These are phyloP conservation scores for Psilocybe cyanescens DNA, from an alignment of 768 basidiomycete genomes.

Conservation along the genomic window DNA sequence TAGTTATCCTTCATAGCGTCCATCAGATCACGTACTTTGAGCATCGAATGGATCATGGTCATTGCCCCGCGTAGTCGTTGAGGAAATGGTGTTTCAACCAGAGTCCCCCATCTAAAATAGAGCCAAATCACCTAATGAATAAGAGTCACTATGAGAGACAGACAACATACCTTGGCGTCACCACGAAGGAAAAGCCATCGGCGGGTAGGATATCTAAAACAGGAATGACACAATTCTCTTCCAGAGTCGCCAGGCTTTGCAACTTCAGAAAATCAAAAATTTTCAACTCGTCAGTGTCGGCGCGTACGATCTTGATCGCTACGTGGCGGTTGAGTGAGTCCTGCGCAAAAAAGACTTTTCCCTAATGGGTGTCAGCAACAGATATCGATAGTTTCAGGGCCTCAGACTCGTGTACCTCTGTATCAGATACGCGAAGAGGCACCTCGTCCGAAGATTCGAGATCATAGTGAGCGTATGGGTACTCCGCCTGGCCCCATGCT, in stretches of 20 bases:
- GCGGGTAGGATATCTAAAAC: slow-evolving; percentile 28
- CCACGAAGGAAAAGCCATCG: slow-evolving; percentile 25
- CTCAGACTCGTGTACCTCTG: neutral
- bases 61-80: slow-evolving; percentile 7
- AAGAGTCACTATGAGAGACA: neutral
- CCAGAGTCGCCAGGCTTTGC: slow-evolving; percentile 2
- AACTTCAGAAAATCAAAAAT: slow-evolving; percentile 23
- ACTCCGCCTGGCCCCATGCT: neutral
- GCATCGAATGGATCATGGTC: slow-evolving; percentile 15
- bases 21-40: slow-evolving; percentile 12
- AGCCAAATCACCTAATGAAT: neutral
- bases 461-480: slow-evolving; percentile 15
- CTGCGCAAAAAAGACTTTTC: slow-evolving; percentile 25
- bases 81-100: neutral
- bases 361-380: neutral
- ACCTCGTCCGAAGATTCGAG: too few species aligned
- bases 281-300: slow-evolving; percentile 26
- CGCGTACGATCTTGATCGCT: slow-evolving; percentile 28
- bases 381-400: neutral
- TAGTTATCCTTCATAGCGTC: too few species aligned
- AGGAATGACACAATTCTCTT: slow-evolving; percentile 24
- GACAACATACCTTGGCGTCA: slow-evolving; percentile 28
- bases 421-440: neutral
- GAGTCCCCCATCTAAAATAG: slow-evolving; percentile 17
- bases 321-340: slow-evolving; percentile 25